Conservation (phyloP, 805 yeast genomes). For the Barnettozyma sp. region DNA sequence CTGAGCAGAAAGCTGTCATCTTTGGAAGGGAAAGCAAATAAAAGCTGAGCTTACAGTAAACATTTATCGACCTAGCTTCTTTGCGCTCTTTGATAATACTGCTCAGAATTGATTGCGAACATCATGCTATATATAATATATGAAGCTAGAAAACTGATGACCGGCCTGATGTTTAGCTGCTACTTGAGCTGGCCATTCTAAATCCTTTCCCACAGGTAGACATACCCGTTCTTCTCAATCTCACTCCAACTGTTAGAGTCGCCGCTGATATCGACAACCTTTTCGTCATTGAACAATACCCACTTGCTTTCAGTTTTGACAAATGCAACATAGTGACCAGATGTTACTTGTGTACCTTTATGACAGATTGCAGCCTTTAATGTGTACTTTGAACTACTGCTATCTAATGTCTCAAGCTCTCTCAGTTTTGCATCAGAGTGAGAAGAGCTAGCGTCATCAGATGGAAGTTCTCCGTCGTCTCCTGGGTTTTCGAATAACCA, state of each 20-base stretch:
- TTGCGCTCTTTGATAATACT: no score
- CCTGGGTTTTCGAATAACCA: slow-evolving; percentile 86
- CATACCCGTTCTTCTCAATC: slow-evolving; percentile 39
- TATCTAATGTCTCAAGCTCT: slow-evolving; percentile 1
- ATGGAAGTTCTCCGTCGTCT: slow-evolving; percentile 55
- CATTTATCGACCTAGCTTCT: no score
- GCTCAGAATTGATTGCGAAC: no score
- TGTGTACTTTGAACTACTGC: slow-evolving; percentile 31
- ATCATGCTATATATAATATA: no score
- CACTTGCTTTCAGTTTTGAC: slow-evolving; percentile 42
- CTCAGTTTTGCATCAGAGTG: slow-evolving; percentile 9
- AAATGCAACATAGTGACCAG: slow-evolving; percentile 85
- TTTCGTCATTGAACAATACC: slow-evolving; percentile 82
- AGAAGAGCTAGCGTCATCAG: slow-evolving; percentile 12
- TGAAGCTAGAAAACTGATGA: no score
- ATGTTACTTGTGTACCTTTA: slow-evolving; percentile 78
- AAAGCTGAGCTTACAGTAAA: background rate
- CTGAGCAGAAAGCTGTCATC: slow-evolving; percentile 5
- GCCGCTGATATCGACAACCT: slow-evolving; percentile 55
- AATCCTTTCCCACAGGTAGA: slow-evolving; percentile 31
- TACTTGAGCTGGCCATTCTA: background rate
- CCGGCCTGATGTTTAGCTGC: no score
- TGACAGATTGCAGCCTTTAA: slow-evolving; percentile 71
- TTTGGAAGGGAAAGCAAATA: slow-evolving; percentile 1
- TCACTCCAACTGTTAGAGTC: slow-evolving; percentile 25